Percentiles rank a stretch among this genome's conserved stretches.
Evolutionary conservation across 208 protist species (phyloP).

Genomic region (Acanthamoeba royreba): DNA sequence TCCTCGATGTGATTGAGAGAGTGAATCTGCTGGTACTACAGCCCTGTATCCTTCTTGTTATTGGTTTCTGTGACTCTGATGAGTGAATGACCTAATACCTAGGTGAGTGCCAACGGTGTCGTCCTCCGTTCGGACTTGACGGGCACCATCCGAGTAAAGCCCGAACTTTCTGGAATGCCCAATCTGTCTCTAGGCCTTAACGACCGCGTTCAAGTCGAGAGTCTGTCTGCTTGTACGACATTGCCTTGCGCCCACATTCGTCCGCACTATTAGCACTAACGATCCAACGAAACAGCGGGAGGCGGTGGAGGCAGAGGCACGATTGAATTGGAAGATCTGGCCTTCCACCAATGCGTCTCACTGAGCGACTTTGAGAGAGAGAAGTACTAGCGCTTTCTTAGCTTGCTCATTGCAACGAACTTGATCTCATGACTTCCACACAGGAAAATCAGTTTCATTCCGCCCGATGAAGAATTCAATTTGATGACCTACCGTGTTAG

Average conservation of each 20-base stretch:
- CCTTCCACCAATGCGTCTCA: constrained; percentile 95
- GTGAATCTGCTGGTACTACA: constrained; percentile 88
- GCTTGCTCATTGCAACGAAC: no score
- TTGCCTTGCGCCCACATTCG: not conserved
- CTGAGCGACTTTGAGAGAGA: constrained; percentile 90
- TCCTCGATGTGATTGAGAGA: constrained; percentile 92
- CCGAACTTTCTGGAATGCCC: constrained; percentile 90
- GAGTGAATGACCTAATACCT: not conserved
- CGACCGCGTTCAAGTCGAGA: constrained; percentile 89
- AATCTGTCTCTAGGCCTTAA: constrained; percentile 92
- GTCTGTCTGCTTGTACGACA: not conserved
- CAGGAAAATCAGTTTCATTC: constrained; percentile 92
- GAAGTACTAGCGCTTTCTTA: no score
- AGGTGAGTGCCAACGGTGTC: constrained; percentile 73
- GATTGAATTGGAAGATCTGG: constrained; percentile 91
- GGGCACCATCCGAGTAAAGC: constrained; percentile 87
- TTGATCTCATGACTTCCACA: not conserved
- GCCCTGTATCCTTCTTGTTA: not conserved
- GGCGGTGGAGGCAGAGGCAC: constrained; percentile 65
- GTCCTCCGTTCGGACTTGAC: constrained; percentile 89
- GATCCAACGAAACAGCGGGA: not conserved
- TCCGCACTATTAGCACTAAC: no score
- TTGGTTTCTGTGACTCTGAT: constrained; percentile 14
- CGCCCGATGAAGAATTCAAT: constrained; percentile 93
- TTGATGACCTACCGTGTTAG: constrained; percentile 93